Evolutionary conservation across 495 filamentous ascomycete genomes (phyloP), one percentile per base, ranked within the genome.

Genomic region (Hypoxylon fragiforme): DNA sequence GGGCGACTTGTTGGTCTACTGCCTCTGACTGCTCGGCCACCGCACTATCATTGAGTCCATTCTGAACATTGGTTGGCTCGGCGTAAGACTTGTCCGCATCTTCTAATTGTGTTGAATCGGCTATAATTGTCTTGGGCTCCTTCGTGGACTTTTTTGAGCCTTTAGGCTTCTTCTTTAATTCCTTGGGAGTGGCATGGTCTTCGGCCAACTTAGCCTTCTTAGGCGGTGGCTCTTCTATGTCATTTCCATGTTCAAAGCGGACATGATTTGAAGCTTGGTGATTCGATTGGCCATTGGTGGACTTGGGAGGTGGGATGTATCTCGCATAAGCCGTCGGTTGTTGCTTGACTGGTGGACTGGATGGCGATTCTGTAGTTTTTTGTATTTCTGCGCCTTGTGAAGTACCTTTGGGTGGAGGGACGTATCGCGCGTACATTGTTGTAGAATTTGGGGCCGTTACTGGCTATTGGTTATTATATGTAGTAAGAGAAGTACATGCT

Each of bases 401-500:
- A 28, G 30, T 11, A 4, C 45, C 58, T 46, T 72, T 75, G 18
- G 65, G 55, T 7, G 71, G 67, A 15, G 72, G 74, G 1, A 75
- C 66, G 44, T 76, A 75, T 56, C 75, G 65, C 24, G 64, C 65
- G 48, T 77, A 76, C 60, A 74, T 77, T 24, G 38, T 57, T 13
- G 24, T 44, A n/a, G 24, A 9, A 28, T 28, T 9, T 28, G 24
- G 24, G 24, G 4, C 4, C 4, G 24, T 28, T 4, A 28, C 4
- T 4, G 24, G 24, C 9, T 28, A n/a, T n/a, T n/a, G n/a, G n/a
- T n/a, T n/a, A n/a, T n/a, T n/a, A n/a, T n/a, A n/a, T n/a, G n/a
- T n/a, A n/a, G n/a, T n/a, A n/a, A n/a, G n/a, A n/a, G n/a, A n/a
- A n/a, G n/a, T n/a, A n/a, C n/a, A n/a, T n/a, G n/a, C n/a, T n/a